A percentile compares a stretch with the other conserved stretches of the same genome.
Conservation (phyloP, 805 yeast species). For the Nakazawaea ernobii region DNA sequence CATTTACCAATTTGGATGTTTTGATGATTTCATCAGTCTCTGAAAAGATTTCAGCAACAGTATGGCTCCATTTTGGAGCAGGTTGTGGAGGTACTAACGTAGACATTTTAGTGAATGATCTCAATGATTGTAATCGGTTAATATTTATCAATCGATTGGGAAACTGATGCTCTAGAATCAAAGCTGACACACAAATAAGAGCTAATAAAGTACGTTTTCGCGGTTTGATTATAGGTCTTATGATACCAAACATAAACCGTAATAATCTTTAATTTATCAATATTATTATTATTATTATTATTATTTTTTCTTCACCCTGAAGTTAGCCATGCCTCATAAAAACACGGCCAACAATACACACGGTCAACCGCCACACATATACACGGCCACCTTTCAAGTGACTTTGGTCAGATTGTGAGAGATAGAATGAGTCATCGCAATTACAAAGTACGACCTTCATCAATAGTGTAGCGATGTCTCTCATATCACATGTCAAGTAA, state of each 20-base stretch:
- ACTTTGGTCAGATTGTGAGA: no score
- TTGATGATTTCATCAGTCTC: conserved; percentile 40
- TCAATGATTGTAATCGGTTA: neutral
- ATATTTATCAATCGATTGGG: neutral
- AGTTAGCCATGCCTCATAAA: no score
- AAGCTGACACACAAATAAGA: neutral
- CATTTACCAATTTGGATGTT: conserved; percentile 40
- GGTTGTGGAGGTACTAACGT: conserved; percentile 24
- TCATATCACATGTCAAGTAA: no score
- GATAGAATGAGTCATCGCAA: no score
- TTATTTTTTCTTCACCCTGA: neutral
- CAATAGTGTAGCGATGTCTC: no score
- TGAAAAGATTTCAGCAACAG: conserved; percentile 42
- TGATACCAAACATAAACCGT: neutral
- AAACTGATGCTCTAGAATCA: neutral
- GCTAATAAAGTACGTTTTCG: neutral
- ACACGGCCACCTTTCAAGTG: no score
- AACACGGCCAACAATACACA: no score
- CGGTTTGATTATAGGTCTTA: neutral
- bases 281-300: no score
- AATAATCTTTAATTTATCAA: neutral
- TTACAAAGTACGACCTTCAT: no score
- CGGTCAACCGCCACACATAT: no score
- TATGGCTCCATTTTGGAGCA: conserved; percentile 55
- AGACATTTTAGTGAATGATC: neutral